Conservation (phyloP, 179 eudicot genomes). For the Pouteria campechiana region DNA sequence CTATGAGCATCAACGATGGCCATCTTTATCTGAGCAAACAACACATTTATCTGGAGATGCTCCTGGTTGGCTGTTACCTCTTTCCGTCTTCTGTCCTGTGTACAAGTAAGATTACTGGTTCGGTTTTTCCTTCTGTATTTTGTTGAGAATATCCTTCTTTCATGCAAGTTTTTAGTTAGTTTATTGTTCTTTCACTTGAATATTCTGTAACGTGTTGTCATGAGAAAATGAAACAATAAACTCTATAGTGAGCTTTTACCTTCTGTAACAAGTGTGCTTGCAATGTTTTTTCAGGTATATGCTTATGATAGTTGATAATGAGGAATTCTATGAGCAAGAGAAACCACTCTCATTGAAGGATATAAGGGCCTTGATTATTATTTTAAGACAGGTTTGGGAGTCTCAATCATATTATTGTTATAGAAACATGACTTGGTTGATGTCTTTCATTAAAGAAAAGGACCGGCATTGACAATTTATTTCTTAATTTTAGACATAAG, state of each 20-base stretch:
- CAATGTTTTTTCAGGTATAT: conserved; percentile 66
- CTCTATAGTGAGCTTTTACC: too few species aligned
- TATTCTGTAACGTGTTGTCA: background rate
- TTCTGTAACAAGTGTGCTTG: too few species aligned
- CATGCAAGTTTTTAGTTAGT: background rate
- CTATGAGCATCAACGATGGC: conserved; percentile 75
- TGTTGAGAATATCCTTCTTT: background rate
- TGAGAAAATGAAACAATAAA: too few species aligned
- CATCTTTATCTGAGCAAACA: conserved; percentile 50
- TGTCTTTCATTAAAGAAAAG: too few species aligned
- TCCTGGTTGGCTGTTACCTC: conserved; percentile 93
- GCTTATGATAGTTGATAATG: conserved; percentile 96
- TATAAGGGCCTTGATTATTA: conserved; percentile 69
- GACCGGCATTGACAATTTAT: too few species aligned
- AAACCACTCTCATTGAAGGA: conserved; percentile 81
- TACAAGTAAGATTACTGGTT: conserved; percentile 54
- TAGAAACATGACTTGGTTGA: too few species aligned
- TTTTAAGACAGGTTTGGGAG: conserved; percentile 96
- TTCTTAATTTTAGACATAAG: too few species aligned
- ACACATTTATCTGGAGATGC: conserved; percentile 64
- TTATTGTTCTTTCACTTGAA: background rate
- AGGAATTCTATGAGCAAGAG: conserved; percentile 95
- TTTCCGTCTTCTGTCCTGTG: conserved; percentile 93
- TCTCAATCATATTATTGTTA: background rate
- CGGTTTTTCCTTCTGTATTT: background rate